A percentile compares a stretch with the other conserved stretches of the same genome.
These are phyloP conservation scores for Lachnellula cervina DNA, from an alignment of 2,329 filamentous ascomycete genomes.

Conservation along the genomic window DNA sequence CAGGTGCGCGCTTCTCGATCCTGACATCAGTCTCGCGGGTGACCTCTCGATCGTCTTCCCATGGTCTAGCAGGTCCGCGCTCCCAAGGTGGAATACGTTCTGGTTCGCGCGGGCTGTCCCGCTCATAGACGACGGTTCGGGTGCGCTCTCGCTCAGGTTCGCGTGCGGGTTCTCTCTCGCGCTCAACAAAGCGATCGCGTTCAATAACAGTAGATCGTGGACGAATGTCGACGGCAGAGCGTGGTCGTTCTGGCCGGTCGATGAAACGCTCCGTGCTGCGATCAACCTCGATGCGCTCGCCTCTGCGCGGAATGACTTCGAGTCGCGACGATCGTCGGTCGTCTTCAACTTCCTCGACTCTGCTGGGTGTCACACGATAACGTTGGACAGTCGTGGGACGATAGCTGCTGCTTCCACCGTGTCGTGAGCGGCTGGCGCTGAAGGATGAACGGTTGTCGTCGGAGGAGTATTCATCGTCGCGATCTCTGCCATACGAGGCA, in stretches of 20 bases:
- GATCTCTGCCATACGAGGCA: constrained; percentile 17
- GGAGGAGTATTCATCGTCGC: constrained; percentile 28
- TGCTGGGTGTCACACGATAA: constrained; percentile 28
- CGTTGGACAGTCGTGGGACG: constrained; percentile 30
- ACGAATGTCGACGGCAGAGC: constrained; percentile 24
- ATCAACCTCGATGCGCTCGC: constrained; percentile 29
- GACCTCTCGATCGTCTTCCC: constrained; percentile 22
- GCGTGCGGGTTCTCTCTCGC: constrained; percentile 28
- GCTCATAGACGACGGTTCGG: constrained; percentile 36
- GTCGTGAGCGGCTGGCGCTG: neutral
- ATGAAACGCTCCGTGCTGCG: constrained; percentile 26
- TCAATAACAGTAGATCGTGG: constrained; percentile 22
- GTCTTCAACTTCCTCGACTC: constrained; percentile 27
- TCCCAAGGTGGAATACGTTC: constrained; percentile 35
- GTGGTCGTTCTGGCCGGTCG: constrained; percentile 24
- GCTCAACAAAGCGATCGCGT: constrained; percentile 17
- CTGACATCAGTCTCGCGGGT: constrained; percentile 26
- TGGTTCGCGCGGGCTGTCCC: constrained; percentile 37
- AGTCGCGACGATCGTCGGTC: constrained; percentile 24
- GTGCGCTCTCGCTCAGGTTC: constrained; percentile 25
- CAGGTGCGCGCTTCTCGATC: constrained; percentile 22
- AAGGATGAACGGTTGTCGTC: constrained; percentile 27
- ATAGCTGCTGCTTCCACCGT: constrained; percentile 6
- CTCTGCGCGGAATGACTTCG: constrained; percentile 20
- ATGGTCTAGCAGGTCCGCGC: constrained; percentile 21